Conservation (phyloP, 257 asterid genomes). For the Jaltomata sinuosa region DNA sequence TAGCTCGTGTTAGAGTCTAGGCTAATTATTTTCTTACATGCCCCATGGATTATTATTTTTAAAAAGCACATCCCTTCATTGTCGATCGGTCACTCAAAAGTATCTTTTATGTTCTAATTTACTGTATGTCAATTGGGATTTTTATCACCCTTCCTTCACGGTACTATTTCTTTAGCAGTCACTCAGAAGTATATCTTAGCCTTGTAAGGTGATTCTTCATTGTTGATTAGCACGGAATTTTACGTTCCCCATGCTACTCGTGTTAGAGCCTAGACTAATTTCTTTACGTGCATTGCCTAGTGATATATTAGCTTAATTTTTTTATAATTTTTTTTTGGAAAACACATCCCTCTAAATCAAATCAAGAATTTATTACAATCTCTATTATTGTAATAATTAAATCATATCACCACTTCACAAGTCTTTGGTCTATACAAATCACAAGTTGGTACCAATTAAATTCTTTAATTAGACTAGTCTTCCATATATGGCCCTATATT, state of each 20-base stretch:
- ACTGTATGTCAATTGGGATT: neutral
- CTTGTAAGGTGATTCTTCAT: neutral
- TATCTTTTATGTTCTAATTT: neutral
- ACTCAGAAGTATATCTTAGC: neutral
- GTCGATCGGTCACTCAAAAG: too few species aligned
- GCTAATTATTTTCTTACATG: neutral
- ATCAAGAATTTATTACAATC: neutral
- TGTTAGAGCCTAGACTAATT: neutral
- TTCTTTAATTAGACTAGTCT: neutral
- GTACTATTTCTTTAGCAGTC: too few species aligned
- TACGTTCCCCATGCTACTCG: neutral
- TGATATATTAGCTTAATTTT: too few species aligned
- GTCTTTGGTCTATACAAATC: neutral
- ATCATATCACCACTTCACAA: neutral
- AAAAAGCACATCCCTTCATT: too few species aligned
- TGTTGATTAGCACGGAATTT: neutral
- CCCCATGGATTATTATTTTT: too few species aligned
- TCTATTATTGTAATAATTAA: neutral
- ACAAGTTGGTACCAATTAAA: neutral
- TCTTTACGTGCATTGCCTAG: too few species aligned
- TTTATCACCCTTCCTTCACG: too few species aligned
- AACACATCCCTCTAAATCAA: neutral
- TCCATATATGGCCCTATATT: neutral
- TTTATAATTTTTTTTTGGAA: too few species aligned
- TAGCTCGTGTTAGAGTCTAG: neutral